These are phyloP conservation scores for Dentipellis fragilis DNA, from an alignment of 768 basidiomycete species.

Conservation along the genomic window DNA sequence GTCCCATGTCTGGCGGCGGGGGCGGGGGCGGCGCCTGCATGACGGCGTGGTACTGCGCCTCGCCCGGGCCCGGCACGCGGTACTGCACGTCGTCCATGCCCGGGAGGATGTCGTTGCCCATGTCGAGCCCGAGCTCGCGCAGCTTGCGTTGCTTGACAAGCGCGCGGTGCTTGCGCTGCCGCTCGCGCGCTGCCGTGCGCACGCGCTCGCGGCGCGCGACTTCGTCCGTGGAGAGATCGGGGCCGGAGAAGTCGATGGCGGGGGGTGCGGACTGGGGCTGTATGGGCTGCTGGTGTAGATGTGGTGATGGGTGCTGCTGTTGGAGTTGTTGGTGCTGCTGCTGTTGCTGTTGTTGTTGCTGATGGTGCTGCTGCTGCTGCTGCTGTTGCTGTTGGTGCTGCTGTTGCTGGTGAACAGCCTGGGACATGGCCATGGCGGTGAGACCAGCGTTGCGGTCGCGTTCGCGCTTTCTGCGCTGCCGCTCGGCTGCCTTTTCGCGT, in stretches of 20 bases:
- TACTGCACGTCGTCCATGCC: slow-evolving; percentile 62
- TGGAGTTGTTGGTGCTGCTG: slow-evolving; percentile 14
- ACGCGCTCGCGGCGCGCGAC: slow-evolving; percentile 57
- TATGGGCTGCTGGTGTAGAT: neutral
- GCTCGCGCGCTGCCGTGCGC: slow-evolving; percentile 65
- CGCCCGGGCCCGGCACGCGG: slow-evolving; percentile 32
- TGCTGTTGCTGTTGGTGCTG: slow-evolving; percentile 14
- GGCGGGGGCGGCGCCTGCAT: neutral
- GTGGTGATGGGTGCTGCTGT: slow-evolving; percentile 14
- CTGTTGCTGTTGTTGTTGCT: no score
- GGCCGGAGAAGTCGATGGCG: slow-evolving; percentile 16
- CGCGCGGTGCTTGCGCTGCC: slow-evolving; percentile 74
- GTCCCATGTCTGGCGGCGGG: neutral
- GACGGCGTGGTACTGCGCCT: slow-evolving; percentile 26
- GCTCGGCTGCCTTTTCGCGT: slow-evolving; percentile 79
- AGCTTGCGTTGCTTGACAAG: slow-evolving; percentile 73
- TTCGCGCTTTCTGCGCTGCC: slow-evolving; percentile 77
- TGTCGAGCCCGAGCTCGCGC: slow-evolving; percentile 74
- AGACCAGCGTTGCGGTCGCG: slow-evolving; percentile 38
- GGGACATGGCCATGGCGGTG: slow-evolving; percentile 15
- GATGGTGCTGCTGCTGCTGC: slow-evolving; percentile 9
- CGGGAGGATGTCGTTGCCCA: slow-evolving; percentile 58
- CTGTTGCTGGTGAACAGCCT: slow-evolving; percentile 18
- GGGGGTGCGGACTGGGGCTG: slow-evolving; percentile 5
- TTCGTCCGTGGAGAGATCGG: slow-evolving; percentile 53